These are phyloP conservation scores for Saccharomyces hybrid DNA, from an alignment of 1,139 yeast genomes.

Conservation along the genomic window DNA sequence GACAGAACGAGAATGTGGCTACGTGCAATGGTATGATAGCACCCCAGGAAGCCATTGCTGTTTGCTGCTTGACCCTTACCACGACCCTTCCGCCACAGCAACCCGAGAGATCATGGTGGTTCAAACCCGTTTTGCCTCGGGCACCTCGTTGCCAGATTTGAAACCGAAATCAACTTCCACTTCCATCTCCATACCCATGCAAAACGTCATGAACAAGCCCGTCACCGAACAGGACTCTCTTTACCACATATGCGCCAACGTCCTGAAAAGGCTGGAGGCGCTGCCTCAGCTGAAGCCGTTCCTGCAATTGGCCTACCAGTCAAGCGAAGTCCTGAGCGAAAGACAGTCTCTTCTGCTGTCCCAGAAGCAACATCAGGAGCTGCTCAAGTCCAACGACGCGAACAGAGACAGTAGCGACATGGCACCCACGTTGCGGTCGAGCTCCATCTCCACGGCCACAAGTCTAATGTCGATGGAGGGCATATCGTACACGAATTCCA, in stretches of 20 bases:
- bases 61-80: background rate
- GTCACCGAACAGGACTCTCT: conserved; percentile 67
- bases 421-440: conserved; percentile 16
- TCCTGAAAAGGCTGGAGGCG: conserved; percentile 50
- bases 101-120: conserved; percentile 6
- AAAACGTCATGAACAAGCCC: conserved; percentile 49
- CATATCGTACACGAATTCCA: conserved; percentile 15
- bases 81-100: background rate
- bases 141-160: background rate
- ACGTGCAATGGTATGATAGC: background rate
- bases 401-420: conserved; percentile 18
- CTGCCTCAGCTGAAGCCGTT: conserved; percentile 71
- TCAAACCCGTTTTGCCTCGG: conserved; percentile 12
- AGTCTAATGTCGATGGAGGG: conserved; percentile 20
- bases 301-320: conserved; percentile 48
- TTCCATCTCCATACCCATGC: conserved; percentile 32
- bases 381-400: conserved; percentile 25
- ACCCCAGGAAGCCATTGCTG: background rate
- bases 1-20: background rate
- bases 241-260: conserved; percentile 58
- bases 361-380: conserved; percentile 32
- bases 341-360: conserved; percentile 61
- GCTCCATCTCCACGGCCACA: conserved; percentile 22
- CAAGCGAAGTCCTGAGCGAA: conserved; percentile 65
- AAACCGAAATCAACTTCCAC: background rate